Conservation (phyloP, 1,284 basidiomycete species). For the Rhodofomes roseus region DNA sequence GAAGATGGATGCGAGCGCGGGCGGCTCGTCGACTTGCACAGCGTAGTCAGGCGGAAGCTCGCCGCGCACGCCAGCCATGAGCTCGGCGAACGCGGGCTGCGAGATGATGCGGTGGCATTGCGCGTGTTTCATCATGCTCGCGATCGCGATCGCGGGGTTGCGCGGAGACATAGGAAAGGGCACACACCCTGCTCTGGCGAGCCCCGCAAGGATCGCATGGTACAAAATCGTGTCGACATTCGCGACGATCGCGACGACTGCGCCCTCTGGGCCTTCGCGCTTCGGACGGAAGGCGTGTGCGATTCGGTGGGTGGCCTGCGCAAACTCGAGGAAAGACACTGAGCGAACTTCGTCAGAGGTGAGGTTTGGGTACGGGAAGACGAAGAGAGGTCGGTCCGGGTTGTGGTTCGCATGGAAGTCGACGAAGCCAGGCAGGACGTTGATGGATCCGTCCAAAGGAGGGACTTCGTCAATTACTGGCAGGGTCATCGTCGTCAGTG, state of each 20-base stretch:
- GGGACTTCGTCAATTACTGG: constrained; percentile 2
- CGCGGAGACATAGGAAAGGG: constrained; percentile 32
- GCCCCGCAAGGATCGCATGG: constrained; percentile 26
- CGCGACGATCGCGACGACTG: constrained; percentile 30
- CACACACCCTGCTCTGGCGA: constrained; percentile 29
- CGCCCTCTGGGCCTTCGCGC: constrained; percentile 20
- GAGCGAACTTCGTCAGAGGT: constrained; percentile 1
- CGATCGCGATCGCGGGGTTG: constrained; percentile 30
- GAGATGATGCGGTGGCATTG: constrained; percentile 14
- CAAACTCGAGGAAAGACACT: constrained; percentile 20
- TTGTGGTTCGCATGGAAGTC: constrained; percentile 34
- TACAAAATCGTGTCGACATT: constrained; percentile 30
- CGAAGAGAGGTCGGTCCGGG: constrained; percentile 18
- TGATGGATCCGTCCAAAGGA: constrained; percentile 15
- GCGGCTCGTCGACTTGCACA: constrained; percentile 13
- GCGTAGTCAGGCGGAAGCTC: constrained; percentile 5
- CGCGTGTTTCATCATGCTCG: constrained; percentile 24
- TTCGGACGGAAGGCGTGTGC: constrained; percentile 27
- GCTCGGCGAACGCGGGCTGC: constrained; percentile 7
- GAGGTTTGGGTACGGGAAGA: constrained; percentile 8
- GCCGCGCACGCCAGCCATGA: constrained; percentile 10
- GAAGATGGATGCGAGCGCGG: constrained; percentile 12
- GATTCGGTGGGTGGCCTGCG: constrained; percentile 28
- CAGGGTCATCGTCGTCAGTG: neutral
- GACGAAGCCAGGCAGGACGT: constrained; percentile 15